phyloP scores from a whole-genome alignment of 257 asterid species.

The Scutellaria barbata region DNA sequence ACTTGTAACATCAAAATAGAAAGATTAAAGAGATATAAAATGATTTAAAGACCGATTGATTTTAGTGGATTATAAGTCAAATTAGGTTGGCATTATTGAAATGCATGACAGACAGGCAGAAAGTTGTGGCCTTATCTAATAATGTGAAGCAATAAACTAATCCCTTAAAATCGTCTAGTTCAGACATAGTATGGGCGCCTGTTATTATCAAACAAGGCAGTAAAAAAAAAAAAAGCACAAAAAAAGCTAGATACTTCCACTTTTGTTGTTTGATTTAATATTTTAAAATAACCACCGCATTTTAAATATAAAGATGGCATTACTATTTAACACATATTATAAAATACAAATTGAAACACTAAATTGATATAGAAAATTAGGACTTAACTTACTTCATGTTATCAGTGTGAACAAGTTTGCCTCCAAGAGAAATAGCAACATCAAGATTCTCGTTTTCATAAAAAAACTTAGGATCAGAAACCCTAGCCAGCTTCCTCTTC shows the following conservation, averaged over 20 bases:
- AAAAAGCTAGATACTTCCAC: too few species aligned
- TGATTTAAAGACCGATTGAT: too few species aligned
- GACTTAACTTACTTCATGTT: constrained; percentile 57
- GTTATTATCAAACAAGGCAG: constrained; percentile 9
- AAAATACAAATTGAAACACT: too few species aligned
- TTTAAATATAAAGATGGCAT: too few species aligned
- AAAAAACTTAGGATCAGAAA: constrained; percentile 43
- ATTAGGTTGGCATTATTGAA: constrained; percentile 16
- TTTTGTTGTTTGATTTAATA: too few species aligned
- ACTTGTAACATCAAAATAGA: too few species aligned
- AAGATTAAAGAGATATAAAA: too few species aligned
- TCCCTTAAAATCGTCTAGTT: constrained; percentile 1
- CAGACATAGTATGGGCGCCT: constrained; percentile 33
- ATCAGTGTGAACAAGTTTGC: constrained; percentile 70
- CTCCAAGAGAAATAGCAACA: constrained; percentile 74
- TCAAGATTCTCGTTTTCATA: constrained; percentile 71
- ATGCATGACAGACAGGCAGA: neutral
- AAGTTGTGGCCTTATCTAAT: constrained; percentile 25
- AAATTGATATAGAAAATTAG: too few species aligned
- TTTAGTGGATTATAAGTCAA: neutral
- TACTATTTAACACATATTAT: too few species aligned
- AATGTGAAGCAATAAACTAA: constrained; percentile 27
- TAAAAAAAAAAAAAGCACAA: neutral
- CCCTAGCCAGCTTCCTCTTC: constrained; percentile 62
- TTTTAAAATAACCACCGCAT: too few species aligned